Evolutionary conservation across 768 basidiomycete genomes (phyloP).

Genomic region (Tricholoma matsutake): DNA sequence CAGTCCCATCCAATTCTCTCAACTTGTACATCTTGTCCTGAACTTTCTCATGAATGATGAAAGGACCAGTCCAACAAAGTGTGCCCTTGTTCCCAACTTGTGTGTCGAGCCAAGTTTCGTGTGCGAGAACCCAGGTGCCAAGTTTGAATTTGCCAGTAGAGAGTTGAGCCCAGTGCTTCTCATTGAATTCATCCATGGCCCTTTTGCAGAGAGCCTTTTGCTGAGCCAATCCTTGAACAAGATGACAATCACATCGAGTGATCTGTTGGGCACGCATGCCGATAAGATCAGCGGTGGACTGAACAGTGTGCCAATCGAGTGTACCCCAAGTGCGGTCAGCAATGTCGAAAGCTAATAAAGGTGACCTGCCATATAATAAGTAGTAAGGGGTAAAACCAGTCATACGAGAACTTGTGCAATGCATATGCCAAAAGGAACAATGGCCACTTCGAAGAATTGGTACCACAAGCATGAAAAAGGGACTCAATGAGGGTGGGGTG

Average conservation of each 20-base stretch:
- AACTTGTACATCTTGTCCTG: slow-evolving; percentile 4
- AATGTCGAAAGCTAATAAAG: slow-evolving; percentile 17
- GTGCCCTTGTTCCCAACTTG: slow-evolving; percentile 28
- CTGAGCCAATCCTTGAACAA: slow-evolving; percentile 9
- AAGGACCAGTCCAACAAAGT: slow-evolving; percentile 28
- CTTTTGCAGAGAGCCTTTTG: slow-evolving; percentile 8
- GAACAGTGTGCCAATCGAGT: slow-evolving; percentile 21
- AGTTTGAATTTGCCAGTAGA: slow-evolving; percentile 17
- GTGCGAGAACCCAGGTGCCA: slow-evolving; percentile 28
- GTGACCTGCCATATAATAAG: slow-evolving; percentile 26
- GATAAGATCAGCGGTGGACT: slow-evolving; percentile 22
- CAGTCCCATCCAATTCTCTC: slow-evolving; percentile 15
- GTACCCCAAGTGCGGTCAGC: slow-evolving; percentile 26
- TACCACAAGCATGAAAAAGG: slow-evolving; percentile 18
- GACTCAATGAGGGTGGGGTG: slow-evolving; percentile 24
- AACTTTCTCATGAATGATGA: slow-evolving; percentile 20
- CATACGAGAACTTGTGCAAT: slow-evolving; percentile 18
- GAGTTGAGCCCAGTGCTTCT: slow-evolving; percentile 9
- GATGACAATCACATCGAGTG: slow-evolving; percentile 14
- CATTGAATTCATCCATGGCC: slow-evolving; percentile 22
- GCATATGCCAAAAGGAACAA: slow-evolving; percentile 20
- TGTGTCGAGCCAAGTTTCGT: slow-evolving; percentile 27
- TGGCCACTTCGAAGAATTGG: slow-evolving; percentile 19
- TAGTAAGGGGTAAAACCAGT: slow-evolving; percentile 32
- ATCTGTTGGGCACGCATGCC: slow-evolving; percentile 21